These are phyloP conservation scores for Mycena albidolilacea DNA, from an alignment of 768 basidiomycete species.

Conservation along the genomic window DNA sequence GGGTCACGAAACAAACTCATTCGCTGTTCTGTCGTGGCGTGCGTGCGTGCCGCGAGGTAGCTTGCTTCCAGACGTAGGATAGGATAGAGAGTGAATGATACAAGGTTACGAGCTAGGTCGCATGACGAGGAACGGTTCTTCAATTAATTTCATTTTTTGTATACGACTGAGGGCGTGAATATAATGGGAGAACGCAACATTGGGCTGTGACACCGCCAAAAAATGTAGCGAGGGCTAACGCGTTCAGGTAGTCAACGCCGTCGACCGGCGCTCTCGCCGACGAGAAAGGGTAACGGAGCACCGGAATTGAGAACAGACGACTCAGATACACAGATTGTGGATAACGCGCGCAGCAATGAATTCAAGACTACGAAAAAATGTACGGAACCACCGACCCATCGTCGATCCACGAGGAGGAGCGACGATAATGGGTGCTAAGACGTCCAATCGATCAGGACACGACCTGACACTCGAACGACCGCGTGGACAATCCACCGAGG, in stretches of 20 bases:
- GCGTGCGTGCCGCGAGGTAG: background rate
- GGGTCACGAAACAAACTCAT: slow-evolving; percentile 38
- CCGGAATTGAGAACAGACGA: too few species aligned
- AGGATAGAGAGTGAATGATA: slow-evolving; percentile 19
- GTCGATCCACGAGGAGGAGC: slow-evolving; percentile 60
- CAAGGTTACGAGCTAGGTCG: background rate
- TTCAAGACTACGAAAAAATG: slow-evolving; percentile 44
- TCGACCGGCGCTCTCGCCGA: too few species aligned
- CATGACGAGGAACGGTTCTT: background rate
- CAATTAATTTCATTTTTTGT: slow-evolving; percentile 28
- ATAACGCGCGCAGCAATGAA: too few species aligned
- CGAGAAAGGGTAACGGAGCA: too few species aligned
- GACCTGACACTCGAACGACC: slow-evolving; percentile 92
- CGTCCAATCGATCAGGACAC: slow-evolving; percentile 84
- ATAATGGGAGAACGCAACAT: slow-evolving; percentile 2
- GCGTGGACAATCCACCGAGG: slow-evolving; percentile 61
- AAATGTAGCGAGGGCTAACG: too few species aligned
- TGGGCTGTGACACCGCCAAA: background rate
- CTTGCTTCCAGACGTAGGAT: slow-evolving; percentile 20
- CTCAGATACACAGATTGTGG: background rate
- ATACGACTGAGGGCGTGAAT: slow-evolving; percentile 18
- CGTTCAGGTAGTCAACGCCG: too few species aligned
- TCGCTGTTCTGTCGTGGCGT: slow-evolving; percentile 19
- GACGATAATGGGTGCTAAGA: slow-evolving; percentile 86
- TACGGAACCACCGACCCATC: slow-evolving; percentile 88